A percentile compares a stretch with the other conserved stretches of the same genome.
These are phyloP conservation scores for Themeda triandra DNA, from an alignment of 176 grass and related monocot species.

Conservation along the genomic window DNA sequence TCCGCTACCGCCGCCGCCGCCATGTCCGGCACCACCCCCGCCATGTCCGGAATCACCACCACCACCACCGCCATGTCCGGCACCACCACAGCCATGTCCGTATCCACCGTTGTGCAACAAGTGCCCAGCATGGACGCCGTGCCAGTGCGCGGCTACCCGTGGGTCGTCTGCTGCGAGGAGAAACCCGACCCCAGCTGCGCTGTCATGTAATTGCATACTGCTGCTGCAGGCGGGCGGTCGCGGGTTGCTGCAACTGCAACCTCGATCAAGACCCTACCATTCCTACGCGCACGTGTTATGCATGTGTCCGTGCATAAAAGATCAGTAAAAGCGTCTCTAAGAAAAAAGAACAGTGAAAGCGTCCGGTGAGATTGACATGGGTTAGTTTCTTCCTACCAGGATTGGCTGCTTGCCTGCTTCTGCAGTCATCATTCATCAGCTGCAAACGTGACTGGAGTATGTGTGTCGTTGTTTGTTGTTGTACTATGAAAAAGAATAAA, in stretches of 20 bases:
- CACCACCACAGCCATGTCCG: background rate
- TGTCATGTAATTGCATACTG: conserved; percentile 21
- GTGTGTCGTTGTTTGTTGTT: too few species aligned
- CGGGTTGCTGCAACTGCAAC: background rate
- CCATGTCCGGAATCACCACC: too few species aligned
- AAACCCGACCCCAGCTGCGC: background rate
- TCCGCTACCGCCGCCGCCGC: background rate
- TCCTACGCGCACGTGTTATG: too few species aligned
- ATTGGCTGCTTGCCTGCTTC: too few species aligned
- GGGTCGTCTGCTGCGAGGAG: conserved; percentile 20
- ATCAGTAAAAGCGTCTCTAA: too few species aligned
- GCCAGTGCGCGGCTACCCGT: conserved; percentile 19
- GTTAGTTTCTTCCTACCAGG: too few species aligned
- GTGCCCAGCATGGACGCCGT: conserved; percentile 18
- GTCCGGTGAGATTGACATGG: too few species aligned
- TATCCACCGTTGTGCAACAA: background rate
- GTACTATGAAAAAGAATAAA: too few species aligned
- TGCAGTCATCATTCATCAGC: too few species aligned
- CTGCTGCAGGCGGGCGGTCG: too few species aligned
- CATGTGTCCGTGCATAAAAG: background rate
- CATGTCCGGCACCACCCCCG: background rate
- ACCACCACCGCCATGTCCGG: background rate
- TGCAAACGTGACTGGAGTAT: too few species aligned
- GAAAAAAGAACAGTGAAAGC: too few species aligned
- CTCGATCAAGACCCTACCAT: background rate